Evolutionary conservation across 2,329 filamentous ascomycete species (phyloP), one percentile per base, ranked within the genome.

Genomic region (Aschersonia sp.): DNA sequence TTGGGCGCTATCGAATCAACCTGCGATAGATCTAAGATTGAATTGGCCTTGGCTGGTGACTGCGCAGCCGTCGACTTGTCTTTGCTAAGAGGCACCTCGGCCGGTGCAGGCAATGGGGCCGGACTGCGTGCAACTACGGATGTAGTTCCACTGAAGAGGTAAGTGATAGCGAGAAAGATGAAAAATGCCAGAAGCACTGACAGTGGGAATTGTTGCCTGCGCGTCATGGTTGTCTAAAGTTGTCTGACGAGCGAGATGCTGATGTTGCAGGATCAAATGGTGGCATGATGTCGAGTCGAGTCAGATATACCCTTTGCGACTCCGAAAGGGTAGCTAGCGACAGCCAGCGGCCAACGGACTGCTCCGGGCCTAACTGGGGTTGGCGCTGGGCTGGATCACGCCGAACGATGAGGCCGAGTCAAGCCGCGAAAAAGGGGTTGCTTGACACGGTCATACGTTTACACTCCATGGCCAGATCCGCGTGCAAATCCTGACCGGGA

Each of bases 1-100:
- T 87, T 88, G 1, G 84, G 82, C 45, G 85, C 85, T 57, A 88
- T 90, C 4, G 80, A 81, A 48, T 78, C 78, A 48, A 84, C 84
- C 14, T 73, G 71, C 29, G 87, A 68, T 14, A 83, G 63, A 42
- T 63, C 63, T 30, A 75, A 65, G 31, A 77, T 54, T 32, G 60
- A 54, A 37, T 61, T 54, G 46, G 58, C 51, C 41, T 52, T 50
- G 47, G 55, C 49, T 8, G 49, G 43, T 32, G 47, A 22, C 22
- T 22, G 31, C 31, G 39, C 41, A 8, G 39, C 42, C 41, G 14
- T 30, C 31, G 47, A n/a, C 41, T 50, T 43, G 11, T 37, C 39
- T 39, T 41, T 39, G 29, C 40, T 12, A n/a, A 44, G 47, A 22
- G 40, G 40, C 40, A 14, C 40, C 14, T 41, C 9, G 9, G 29